These are phyloP conservation scores for Meira miltonrushii DNA, from an alignment of 1,284 basidiomycete species.

Conservation along the genomic window DNA sequence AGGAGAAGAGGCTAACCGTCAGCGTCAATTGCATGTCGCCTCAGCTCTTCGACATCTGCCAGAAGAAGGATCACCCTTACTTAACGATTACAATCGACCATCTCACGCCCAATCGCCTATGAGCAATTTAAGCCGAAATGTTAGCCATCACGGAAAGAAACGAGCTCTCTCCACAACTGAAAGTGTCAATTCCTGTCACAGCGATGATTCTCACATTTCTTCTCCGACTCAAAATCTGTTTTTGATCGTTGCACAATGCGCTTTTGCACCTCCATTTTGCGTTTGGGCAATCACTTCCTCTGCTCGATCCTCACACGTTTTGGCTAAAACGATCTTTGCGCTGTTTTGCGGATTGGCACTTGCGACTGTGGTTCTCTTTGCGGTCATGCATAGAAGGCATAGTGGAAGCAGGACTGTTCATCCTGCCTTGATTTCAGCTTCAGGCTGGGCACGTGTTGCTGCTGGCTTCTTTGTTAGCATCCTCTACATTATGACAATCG, in stretches of 20 bases:
- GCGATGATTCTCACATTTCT: conserved; percentile 5
- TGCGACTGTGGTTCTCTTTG: conserved; percentile 10
- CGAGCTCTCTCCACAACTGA: background rate
- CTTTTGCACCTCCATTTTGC: conserved; percentile 34
- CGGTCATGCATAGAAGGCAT: conserved; percentile 6
- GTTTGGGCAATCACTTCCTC: conserved; percentile 31
- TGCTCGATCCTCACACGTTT: conserved; percentile 15
- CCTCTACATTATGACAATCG: conserved; percentile 49
- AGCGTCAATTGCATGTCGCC: conserved; percentile 30
- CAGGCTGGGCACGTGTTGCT: conserved; percentile 8
- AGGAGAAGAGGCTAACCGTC: conserved; percentile 17
- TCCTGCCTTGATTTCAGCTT: background rate
- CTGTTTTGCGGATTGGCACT: conserved; percentile 14
- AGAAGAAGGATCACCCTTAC: conserved; percentile 3
- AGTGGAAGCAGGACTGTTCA: background rate
- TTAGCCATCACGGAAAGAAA: background rate
- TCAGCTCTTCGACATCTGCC: conserved; percentile 29
- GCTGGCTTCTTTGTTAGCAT: conserved; percentile 43
- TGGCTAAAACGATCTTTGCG: conserved; percentile 17
- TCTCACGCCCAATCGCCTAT: background rate
- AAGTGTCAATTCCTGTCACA: conserved; percentile 6
- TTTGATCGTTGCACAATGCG: conserved; percentile 34
- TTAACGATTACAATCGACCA: background rate
- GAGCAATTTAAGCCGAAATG: background rate
- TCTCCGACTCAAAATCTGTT: conserved; percentile 10